phyloP scores from a whole-genome alignment of 2,329 filamentous ascomycete genomes.

The Capronia americana region DNA sequence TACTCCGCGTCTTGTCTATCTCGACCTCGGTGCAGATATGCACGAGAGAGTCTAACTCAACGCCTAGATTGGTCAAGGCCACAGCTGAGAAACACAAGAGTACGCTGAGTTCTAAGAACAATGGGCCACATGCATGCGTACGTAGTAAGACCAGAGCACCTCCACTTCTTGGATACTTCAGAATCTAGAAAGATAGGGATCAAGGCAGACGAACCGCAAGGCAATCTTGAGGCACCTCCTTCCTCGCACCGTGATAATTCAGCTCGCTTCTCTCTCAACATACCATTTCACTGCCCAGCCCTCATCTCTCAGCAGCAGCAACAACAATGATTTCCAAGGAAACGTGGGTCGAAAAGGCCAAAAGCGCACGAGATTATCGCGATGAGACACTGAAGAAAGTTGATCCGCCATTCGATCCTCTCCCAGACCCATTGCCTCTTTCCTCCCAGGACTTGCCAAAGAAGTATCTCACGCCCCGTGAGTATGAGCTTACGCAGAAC shows the following conservation, averaged over 20 bases:
- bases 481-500: conserved; percentile 59
- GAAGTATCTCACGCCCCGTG: conserved; percentile 53
- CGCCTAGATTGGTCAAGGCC: background rate
- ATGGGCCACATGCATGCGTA: background rate
- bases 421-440: conserved; percentile 34
- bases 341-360: conserved; percentile 37
- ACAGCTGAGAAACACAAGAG: background rate
- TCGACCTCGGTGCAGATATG: conserved; percentile 1
- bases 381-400: conserved; percentile 40
- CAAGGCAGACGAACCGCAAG: background rate
- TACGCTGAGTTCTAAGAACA: background rate
- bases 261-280: background rate
- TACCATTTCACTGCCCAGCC: background rate
- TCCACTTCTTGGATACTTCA: background rate
- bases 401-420: conserved; percentile 34
- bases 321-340: conserved; percentile 20
- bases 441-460: conserved; percentile 54
- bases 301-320: background rate
- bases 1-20: conserved; percentile 26
- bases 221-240: background rate
- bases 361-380: conserved; percentile 34
- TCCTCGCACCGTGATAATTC: background rate
- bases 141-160: background rate
- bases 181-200: background rate
- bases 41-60: conserved; percentile 8